Evolutionary conservation across 2,329 filamentous ascomycete genomes (phyloP).

Genomic region (Talaromyces amestolkiae): DNA sequence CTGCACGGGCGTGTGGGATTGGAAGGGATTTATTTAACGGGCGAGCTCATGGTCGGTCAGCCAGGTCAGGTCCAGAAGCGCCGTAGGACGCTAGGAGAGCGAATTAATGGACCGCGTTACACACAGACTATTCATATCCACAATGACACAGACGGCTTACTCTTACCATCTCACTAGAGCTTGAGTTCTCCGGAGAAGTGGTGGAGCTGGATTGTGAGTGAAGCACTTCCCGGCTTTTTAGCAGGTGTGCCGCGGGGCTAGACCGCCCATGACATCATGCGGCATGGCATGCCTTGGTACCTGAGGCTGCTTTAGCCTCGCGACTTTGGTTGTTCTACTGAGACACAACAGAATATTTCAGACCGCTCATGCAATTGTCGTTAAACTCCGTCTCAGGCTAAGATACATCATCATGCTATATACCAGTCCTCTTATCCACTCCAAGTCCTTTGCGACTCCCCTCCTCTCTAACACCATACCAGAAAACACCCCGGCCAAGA

Average conservation of each 20-base stretch:
- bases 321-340: background rate
- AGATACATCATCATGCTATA: background rate
- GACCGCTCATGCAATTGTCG: background rate
- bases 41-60: background rate
- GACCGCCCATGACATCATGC: slow-evolving; percentile 15
- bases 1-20: background rate
- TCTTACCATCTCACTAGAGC: background rate
- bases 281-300: slow-evolving; percentile 9
- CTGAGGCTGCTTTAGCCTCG: background rate
- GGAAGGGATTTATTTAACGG: background rate
- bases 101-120: background rate
- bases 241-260: slow-evolving; percentile 1
- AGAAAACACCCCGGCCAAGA: background rate
- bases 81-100: background rate
- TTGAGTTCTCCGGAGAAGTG: background rate
- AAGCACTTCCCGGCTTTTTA: background rate
- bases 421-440: background rate
- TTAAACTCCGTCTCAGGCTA: background rate
- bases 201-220: background rate
- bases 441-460: background rate
- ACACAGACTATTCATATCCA: slow-evolving; percentile 4
- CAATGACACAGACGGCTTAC: slow-evolving; percentile 5
- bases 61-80: background rate
- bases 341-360: background rate
- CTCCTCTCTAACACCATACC: background rate